Conservation (phyloP, 1,284 basidiomycete species). For the Malassezia vespertilionis region DNA sequence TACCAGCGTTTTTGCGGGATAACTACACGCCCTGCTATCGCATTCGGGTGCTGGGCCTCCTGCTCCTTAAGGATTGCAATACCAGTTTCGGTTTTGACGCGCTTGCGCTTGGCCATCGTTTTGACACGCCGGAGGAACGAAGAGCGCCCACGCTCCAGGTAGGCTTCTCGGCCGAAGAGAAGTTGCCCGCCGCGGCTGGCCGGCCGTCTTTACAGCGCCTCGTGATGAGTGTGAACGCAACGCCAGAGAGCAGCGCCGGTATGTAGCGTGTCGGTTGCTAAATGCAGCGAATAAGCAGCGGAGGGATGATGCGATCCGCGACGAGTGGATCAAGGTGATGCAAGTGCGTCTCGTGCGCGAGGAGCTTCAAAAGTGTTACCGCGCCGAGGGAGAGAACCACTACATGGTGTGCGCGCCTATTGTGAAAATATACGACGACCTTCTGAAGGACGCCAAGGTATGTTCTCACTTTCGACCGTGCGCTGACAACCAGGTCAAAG, state of each 20-base stretch:
- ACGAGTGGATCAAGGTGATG: slow-evolving; percentile 90
- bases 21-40: slow-evolving; percentile 25
- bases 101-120: slow-evolving; percentile 18
- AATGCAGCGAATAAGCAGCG: slow-evolving; percentile 50
- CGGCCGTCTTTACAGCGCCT: no score
- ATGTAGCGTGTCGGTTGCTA: not conserved
- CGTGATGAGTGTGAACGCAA: slow-evolving; percentile 12
- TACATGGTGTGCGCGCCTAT: slow-evolving; percentile 67
- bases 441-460: slow-evolving; percentile 77
- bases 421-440: slow-evolving; percentile 68
- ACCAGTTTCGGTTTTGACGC: slow-evolving; percentile 15
- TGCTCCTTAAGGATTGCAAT: slow-evolving; percentile 20
- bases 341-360: slow-evolving; percentile 79
- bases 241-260: slow-evolving; percentile 12
- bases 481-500: slow-evolving; percentile 10
- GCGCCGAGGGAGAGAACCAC: slow-evolving; percentile 65
- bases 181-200: not conserved
- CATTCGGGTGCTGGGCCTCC: slow-evolving; percentile 30
- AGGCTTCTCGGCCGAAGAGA: no score
- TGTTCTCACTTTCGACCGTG: slow-evolving; percentile 44
- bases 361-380: slow-evolving; percentile 82
- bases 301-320: slow-evolving; percentile 70
- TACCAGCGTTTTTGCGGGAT: slow-evolving; percentile 77
- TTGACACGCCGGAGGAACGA: no score
- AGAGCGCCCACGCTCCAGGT: no score